A percentile compares a stretch with the other conserved stretches of the same genome.
These are phyloP conservation scores for Cercospora citrullina DNA, from an alignment of 2,329 filamentous ascomycete genomes.

Conservation along the genomic window DNA sequence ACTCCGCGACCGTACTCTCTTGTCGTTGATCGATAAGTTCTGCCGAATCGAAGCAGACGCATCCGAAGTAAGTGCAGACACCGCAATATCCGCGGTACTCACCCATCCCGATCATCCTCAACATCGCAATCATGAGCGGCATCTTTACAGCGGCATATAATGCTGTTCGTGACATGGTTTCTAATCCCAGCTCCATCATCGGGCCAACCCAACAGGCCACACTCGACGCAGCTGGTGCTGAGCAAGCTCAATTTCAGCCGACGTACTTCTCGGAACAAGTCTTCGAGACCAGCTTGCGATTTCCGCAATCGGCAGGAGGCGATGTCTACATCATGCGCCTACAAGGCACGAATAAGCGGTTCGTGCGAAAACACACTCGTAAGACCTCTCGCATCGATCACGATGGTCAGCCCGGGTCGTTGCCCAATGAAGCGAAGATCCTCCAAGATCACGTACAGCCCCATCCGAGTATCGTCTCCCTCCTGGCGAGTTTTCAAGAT, in stretches of 20 bases:
- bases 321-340: background rate
- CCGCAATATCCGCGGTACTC: background rate
- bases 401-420: background rate
- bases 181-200: background rate
- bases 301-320: background rate
- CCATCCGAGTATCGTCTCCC: constrained; percentile 4
- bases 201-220: background rate
- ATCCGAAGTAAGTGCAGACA: background rate
- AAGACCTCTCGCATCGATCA: background rate
- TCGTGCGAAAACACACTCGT: constrained; percentile 4
- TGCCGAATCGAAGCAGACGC: background rate
- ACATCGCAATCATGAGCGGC: background rate
- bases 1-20: background rate
- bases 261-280: background rate
- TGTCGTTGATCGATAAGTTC: background rate
- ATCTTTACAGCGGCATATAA: background rate
- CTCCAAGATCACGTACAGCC: background rate
- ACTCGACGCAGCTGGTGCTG: background rate
- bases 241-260: background rate
- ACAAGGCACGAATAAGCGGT: background rate
- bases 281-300: background rate
- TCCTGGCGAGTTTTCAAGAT: background rate
- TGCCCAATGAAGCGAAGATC: constrained; percentile 1
- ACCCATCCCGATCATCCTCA: background rate
- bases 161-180: background rate